Evolutionary conservation across 192 early-diverging fungal genomes (phyloP).

Genomic region (Umbelopsis ramanniana): DNA sequence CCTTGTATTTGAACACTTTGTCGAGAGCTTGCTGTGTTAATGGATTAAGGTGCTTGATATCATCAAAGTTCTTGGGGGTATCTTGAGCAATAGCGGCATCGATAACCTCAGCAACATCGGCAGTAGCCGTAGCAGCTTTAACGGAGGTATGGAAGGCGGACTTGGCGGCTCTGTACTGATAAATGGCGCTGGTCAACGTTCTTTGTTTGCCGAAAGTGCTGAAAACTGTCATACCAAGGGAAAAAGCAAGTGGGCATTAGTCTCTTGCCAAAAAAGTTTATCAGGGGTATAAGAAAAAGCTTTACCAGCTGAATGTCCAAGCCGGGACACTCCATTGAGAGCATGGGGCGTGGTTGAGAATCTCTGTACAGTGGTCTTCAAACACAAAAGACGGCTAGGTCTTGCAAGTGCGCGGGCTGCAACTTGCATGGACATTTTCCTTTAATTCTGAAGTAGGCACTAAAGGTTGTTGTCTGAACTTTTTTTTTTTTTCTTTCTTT

Average conservation of each 20-base stretch:
- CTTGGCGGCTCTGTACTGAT: background rate
- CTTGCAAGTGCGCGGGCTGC: slow-evolving; percentile 6
- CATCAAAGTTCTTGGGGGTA: slow-evolving; percentile 47
- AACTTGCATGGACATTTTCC: slow-evolving; percentile 18
- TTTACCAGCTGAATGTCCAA: background rate
- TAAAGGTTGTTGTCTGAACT: background rate
- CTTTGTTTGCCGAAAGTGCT: background rate
- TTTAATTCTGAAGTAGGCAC: background rate
- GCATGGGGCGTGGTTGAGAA: background rate
- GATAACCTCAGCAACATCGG: background rate
- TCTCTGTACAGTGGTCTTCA: background rate
- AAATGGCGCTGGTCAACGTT: background rate
- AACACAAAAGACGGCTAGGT: background rate
- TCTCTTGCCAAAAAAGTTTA: too few relatives aligned
- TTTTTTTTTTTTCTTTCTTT: slow-evolving; percentile 18
- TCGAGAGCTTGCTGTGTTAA: slow-evolving; percentile 62
- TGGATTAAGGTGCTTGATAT: slow-evolving; percentile 47
- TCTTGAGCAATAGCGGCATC: background rate
- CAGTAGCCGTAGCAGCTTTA: background rate
- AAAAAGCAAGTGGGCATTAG: too few relatives aligned
- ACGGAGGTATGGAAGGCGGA: slow-evolving; percentile 8
- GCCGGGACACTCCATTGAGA: background rate
- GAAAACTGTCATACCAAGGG: background rate
- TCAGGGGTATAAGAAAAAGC: background rate
- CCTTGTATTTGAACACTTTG: slow-evolving; percentile 70